Conservation (phyloP, 2,329 filamentous ascomycete genomes). For the Claviceps arundinis region DNA sequence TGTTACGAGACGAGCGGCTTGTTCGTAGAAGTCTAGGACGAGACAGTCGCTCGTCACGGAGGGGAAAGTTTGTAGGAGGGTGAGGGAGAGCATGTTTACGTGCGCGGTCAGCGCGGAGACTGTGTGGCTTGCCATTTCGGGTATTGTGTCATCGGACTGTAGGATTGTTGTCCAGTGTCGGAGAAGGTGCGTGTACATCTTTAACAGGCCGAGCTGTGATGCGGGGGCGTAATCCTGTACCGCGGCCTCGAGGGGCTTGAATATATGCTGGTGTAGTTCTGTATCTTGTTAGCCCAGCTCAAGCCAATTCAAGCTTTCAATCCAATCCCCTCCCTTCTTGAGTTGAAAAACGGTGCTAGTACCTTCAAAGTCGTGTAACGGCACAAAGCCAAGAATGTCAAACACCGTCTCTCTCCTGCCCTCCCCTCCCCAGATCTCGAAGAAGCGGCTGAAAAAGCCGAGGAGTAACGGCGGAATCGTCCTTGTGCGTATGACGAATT, state of each 20-base stretch:
- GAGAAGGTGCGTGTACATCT: slow-evolving; percentile 55
- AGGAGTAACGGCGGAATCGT: slow-evolving; percentile 35
- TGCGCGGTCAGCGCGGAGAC: slow-evolving; percentile 32
- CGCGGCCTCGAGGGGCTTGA: slow-evolving; percentile 37
- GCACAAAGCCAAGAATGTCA: slow-evolving; percentile 41
- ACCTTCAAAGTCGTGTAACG: slow-evolving; percentile 45
- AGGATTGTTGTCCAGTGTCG: slow-evolving; percentile 41
- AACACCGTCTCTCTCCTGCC: slow-evolving; percentile 41
- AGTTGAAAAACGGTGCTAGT: not conserved
- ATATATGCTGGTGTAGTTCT: slow-evolving; percentile 38
- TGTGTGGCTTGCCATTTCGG: slow-evolving; percentile 22
- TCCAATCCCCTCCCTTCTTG: not conserved
- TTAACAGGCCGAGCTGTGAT: slow-evolving; percentile 47
- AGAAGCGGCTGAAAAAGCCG: slow-evolving; percentile 36
- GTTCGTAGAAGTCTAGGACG: slow-evolving; percentile 58
- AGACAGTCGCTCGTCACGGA: slow-evolving; percentile 33
- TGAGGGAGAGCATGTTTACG: slow-evolving; percentile 42
- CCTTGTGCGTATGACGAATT: slow-evolving; percentile 44
- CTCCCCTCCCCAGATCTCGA: slow-evolving; percentile 49
- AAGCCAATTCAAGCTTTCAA: no score
- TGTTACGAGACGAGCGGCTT: slow-evolving; percentile 42
- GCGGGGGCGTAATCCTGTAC: slow-evolving; percentile 34
- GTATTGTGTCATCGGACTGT: slow-evolving; percentile 24
- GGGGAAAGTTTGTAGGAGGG: slow-evolving; percentile 41
- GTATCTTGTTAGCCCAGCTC: not conserved